Percentiles rank a stretch among this genome's conserved stretches.
phyloP scores from a whole-genome alignment of 1,284 basidiomycete genomes.

The Testicularia cyperi region DNA sequence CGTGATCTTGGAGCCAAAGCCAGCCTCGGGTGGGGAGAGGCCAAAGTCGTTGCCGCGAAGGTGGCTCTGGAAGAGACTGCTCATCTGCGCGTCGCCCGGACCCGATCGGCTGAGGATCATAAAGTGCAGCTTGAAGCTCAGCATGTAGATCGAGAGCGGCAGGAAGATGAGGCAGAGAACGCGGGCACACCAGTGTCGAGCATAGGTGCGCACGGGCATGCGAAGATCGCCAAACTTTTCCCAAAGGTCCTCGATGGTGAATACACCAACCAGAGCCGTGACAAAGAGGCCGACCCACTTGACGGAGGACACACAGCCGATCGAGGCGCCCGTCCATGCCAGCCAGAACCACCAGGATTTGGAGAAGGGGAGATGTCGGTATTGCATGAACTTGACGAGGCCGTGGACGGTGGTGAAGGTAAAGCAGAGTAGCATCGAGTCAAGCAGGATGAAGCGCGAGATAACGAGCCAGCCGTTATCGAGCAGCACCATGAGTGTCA shows the following conservation, averaged over 20 bases:
- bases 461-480: slow-evolving; percentile 96
- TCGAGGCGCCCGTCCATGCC: slow-evolving; percentile 81
- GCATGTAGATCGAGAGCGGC: slow-evolving; percentile 87
- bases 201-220: slow-evolving; percentile 83
- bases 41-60: slow-evolving; percentile 90
- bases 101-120: slow-evolving; percentile 89
- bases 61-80: slow-evolving; percentile 96
- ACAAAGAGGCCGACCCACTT: slow-evolving; percentile 97
- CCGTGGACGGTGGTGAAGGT: slow-evolving; percentile 95
- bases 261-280: slow-evolving; percentile 87
- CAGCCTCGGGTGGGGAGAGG: slow-evolving; percentile 69
- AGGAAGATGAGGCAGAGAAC: slow-evolving; percentile 82
- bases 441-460: slow-evolving; percentile 93
- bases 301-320: slow-evolving; percentile 93
- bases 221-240: slow-evolving; percentile 94
- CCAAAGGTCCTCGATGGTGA: slow-evolving; percentile 97
- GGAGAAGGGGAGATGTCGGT: slow-evolving; percentile 81
- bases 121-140: slow-evolving; percentile 94
- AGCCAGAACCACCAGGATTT: slow-evolving; percentile 98
- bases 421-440: slow-evolving; percentile 97
- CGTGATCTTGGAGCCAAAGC: slow-evolving; percentile 85
- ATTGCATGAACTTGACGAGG: slow-evolving; percentile 91
- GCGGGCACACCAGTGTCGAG: slow-evolving; percentile 87
- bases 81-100: slow-evolving; percentile 97
- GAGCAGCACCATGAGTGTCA: slow-evolving; percentile 84